A percentile compares a stretch with the other conserved stretches of the same genome.
Conservation (phyloP, 2,329 filamentous ascomycete species). For the Claviceps fusiformis region DNA sequence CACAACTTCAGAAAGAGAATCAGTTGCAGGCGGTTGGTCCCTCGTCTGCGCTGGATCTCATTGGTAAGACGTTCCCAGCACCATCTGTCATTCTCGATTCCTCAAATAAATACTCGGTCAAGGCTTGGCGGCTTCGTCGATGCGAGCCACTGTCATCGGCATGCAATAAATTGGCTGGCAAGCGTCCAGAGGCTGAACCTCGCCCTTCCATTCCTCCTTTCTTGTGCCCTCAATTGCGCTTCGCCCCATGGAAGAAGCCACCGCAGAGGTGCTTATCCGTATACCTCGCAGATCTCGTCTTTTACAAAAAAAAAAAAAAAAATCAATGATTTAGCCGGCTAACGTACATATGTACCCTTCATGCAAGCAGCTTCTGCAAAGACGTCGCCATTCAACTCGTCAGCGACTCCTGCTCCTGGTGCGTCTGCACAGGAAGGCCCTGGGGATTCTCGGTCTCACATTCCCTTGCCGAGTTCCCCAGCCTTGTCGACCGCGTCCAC, state of each 20-base stretch:
- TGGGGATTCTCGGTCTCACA: constrained; percentile 23
- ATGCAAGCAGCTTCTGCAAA: constrained; percentile 27
- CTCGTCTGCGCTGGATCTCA: constrained; percentile 52
- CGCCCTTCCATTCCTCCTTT: neutral
- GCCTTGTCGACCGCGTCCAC: constrained; percentile 50
- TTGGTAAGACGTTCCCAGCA: constrained; percentile 26
- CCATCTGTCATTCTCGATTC: neutral
- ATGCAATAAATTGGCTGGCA: neutral
- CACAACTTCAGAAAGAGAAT: constrained; percentile 28
- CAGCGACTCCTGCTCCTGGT: constrained; percentile 41
- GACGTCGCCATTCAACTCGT: constrained; percentile 41
- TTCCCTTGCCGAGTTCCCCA: constrained; percentile 35
- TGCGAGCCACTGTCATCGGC: neutral
- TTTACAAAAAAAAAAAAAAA: no score
- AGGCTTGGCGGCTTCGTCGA: neutral
- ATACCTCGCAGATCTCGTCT: neutral
- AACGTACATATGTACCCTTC: constrained; percentile 8
- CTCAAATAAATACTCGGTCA: neutral
- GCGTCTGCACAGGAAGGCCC: constrained; percentile 46
- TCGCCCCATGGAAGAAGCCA: neutral
- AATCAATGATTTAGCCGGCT: constrained; percentile 10
- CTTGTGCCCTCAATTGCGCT: neutral
- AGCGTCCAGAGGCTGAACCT: neutral
- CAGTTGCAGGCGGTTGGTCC: constrained; percentile 43
- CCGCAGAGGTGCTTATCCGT: neutral